phyloP scores from a whole-genome alignment of 306 rosid species.

The Vigna mungo region DNA sequence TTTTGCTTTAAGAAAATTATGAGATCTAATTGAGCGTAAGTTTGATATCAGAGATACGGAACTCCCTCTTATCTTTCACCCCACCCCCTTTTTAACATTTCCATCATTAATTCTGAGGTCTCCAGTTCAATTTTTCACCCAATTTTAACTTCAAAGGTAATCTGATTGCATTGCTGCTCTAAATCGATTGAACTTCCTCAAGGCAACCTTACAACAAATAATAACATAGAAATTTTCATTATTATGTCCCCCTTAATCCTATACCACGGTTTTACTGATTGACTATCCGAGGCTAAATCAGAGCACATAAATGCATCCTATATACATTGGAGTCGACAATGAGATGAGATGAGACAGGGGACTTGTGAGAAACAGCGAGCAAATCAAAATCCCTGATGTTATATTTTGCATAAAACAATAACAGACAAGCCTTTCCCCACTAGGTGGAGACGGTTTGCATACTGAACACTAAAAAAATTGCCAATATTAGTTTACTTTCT shows the following conservation, averaged over 20 bases:
- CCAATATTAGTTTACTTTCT: neutral
- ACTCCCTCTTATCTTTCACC: neutral
- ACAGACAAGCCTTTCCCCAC: neutral
- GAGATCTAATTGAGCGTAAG: neutral
- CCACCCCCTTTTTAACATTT: neutral
- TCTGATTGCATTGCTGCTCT: conserved; percentile 1
- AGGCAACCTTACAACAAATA: neutral
- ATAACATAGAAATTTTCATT: neutral
- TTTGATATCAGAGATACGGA: neutral
- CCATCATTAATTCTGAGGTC: neutral
- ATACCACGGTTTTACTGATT: neutral
- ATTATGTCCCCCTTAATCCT: neutral
- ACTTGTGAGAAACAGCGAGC: neutral
- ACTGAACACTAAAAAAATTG: neutral
- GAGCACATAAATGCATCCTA: neutral
- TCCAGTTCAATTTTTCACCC: neutral
- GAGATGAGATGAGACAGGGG: neutral
- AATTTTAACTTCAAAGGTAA: neutral
- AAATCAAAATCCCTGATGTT: neutral
- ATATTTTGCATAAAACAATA: neutral
- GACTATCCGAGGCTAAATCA: neutral
- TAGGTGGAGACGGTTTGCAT: neutral
- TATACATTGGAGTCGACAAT: neutral
- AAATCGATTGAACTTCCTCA: neutral
- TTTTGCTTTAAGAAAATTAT: neutral